Base-by-base conservation (phyloP, 345 rosid genomes). In the Crucihimalaya himalaica region DNA sequence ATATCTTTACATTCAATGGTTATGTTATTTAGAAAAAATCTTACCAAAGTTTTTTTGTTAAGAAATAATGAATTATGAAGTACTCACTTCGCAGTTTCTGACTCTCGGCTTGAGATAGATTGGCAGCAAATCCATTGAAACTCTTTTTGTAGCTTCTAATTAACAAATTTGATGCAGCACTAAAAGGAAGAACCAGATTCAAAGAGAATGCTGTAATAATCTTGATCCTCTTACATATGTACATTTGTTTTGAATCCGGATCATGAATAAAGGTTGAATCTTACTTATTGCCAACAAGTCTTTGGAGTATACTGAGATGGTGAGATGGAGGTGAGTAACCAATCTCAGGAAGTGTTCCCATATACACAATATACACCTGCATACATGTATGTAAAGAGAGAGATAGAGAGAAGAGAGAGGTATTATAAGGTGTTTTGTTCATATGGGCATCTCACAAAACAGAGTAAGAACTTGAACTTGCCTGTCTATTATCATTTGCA, bases 121-220 rank as follows among this genome's bases (percentile, higher is more conserved):
- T 82, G 27, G 89, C 89, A 18, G 77, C 88, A 72, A 87, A 84
- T 7, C 87, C 89, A 66, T 82, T 82, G 80, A 82, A 87, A 66
- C 86, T 87, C 62, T 83, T 81, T 9, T 54, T 27, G 63, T 85
- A 87, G 73, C 85, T 82, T 66, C 65, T 67, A 19, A 66, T 46
- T 25, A 74, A 19, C 40, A 66, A 18, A 35, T 19, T 56, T 31
- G 66, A 56, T 37, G 72, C 59, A 47, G 51, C 42, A 56, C 78
- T 66, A 25, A n/a, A 25, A 54, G 37, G 39, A 45, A 14, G 34
- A 46, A 55, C 15, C 31, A 51, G 11, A 48, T 14, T 37, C 10
- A 27, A n/a, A 19, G 8, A 46, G 10, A 35, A 10, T 10, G 0
- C 0, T 46, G 48, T 31, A 23, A 47, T 2, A 34, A 23, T 23